phyloP scores from a whole-genome alignment of 169 alveolate species.

The Blepharisma undulans region DNA sequence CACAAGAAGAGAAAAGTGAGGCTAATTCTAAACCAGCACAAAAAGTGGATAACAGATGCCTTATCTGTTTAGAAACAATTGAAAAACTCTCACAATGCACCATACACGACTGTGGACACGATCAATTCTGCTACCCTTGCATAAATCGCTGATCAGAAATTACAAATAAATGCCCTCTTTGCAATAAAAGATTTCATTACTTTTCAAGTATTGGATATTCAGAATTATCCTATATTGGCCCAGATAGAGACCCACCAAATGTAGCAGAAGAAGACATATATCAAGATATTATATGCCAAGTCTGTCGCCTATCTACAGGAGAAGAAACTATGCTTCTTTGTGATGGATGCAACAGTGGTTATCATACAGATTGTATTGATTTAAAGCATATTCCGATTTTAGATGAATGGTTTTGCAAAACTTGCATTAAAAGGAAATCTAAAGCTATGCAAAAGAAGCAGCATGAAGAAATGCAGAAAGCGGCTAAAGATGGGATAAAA shows the following conservation, averaged over 20 bases:
- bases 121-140: slow-evolving; percentile 31
- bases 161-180: slow-evolving; percentile 35
- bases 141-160: background rate
- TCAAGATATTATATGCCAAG: background rate
- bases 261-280: background rate
- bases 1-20: background rate
- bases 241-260: background rate
- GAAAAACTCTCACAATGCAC: background rate
- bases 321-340: slow-evolving; percentile 31
- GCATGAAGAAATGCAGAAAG: background rate
- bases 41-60: background rate
- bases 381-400: slow-evolving; percentile 18
- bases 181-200: background rate
- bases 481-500: background rate
- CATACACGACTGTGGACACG: background rate
- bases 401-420: slow-evolving; percentile 21
- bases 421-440: background rate
- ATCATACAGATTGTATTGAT: slow-evolving; percentile 14
- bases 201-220: background rate
- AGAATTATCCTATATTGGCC: background rate
- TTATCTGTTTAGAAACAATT: background rate
- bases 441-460: background rate
- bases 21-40: background rate
- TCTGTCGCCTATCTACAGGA: background rate
- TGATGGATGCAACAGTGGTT: slow-evolving; percentile 22